Conservation (phyloP, 768 basidiomycete species). For the Tricholomella constricta region DNA sequence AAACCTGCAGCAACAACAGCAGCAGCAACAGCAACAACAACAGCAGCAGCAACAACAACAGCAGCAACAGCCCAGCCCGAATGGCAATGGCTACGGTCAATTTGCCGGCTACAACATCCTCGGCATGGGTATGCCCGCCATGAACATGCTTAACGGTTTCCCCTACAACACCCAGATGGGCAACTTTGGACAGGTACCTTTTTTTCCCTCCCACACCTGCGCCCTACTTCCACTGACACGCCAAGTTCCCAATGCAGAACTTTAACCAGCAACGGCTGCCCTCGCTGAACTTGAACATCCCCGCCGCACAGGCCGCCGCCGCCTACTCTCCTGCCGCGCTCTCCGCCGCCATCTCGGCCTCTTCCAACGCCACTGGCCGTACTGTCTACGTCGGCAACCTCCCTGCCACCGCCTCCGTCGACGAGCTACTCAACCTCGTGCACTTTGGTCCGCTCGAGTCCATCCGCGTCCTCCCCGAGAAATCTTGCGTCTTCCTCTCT, state of each 20-base stretch:
- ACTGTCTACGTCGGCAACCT: slow-evolving; percentile 98
- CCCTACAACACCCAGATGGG: slow-evolving; percentile 73
- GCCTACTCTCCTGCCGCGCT: slow-evolving; percentile 81
- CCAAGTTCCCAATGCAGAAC: slow-evolving; percentile 35
- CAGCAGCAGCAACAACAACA: slow-evolving; percentile 49
- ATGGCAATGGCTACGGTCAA: slow-evolving; percentile 53
- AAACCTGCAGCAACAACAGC: slow-evolving; percentile 31
- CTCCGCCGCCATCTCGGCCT: slow-evolving; percentile 68
- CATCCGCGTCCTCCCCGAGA: slow-evolving; percentile 93
- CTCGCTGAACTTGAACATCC: slow-evolving; percentile 67
- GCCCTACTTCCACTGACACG: slow-evolving; percentile 4
- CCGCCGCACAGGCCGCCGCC: slow-evolving; percentile 57
- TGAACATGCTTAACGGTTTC: slow-evolving; percentile 73
- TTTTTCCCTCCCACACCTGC: background rate
- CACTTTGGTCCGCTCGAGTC: slow-evolving; percentile 97
- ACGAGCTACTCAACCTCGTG: slow-evolving; percentile 96
- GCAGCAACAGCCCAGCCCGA: slow-evolving; percentile 44
- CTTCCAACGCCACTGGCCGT: slow-evolving; percentile 71
- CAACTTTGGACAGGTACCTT: slow-evolving; percentile 62
- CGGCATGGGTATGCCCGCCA: slow-evolving; percentile 76
- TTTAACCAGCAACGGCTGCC: slow-evolving; percentile 64
- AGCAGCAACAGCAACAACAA: slow-evolving; percentile 46
- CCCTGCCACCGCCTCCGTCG: slow-evolving; percentile 92
- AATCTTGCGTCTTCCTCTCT: slow-evolving; percentile 96
- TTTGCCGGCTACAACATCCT: slow-evolving; percentile 78